Evolutionary conservation across 2,329 filamentous ascomycete genomes (phyloP).

Genomic region (Helminthosporium solani): DNA sequence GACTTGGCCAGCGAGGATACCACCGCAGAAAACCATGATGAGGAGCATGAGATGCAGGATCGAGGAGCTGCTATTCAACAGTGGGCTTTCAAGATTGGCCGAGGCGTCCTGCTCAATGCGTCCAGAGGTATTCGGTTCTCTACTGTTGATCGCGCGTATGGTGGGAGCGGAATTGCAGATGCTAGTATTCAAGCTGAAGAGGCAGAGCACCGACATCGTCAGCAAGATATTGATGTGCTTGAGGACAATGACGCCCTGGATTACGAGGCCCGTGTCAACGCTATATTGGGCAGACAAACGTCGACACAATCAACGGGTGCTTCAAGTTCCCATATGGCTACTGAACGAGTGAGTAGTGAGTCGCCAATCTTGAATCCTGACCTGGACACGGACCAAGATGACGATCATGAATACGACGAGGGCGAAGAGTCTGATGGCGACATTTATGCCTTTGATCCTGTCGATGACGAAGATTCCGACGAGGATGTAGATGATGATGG

Average conservation of each 20-base stretch:
- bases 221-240: conserved; percentile 52
- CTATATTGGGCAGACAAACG: conserved; percentile 14
- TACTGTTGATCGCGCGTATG: conserved; percentile 62
- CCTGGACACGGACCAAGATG: conserved; percentile 28
- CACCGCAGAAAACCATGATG: conserved; percentile 18
- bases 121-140: conserved; percentile 57
- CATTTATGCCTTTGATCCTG: conserved; percentile 27
- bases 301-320: conserved; percentile 9
- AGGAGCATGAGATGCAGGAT: conserved; percentile 42
- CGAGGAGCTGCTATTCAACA: conserved; percentile 50
- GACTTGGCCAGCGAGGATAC: conserved; percentile 48
- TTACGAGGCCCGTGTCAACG: conserved; percentile 25
- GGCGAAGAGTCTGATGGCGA: conserved; percentile 38
- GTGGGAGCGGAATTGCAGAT: conserved; percentile 54
- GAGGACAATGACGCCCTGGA: conserved; percentile 49
- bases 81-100: conserved; percentile 62
- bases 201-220: conserved; percentile 36
- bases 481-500: conserved; percentile 38
- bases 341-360: conserved; percentile 1
- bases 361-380: background rate
- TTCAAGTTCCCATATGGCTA: conserved; percentile 6
- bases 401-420: conserved; percentile 35
- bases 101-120: conserved; percentile 60
- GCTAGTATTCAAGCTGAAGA: conserved; percentile 45
- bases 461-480: conserved; percentile 31